Base-by-base conservation (phyloP, 352 stramenopile genomes). In the Phytophthora tentaculata region DNA sequence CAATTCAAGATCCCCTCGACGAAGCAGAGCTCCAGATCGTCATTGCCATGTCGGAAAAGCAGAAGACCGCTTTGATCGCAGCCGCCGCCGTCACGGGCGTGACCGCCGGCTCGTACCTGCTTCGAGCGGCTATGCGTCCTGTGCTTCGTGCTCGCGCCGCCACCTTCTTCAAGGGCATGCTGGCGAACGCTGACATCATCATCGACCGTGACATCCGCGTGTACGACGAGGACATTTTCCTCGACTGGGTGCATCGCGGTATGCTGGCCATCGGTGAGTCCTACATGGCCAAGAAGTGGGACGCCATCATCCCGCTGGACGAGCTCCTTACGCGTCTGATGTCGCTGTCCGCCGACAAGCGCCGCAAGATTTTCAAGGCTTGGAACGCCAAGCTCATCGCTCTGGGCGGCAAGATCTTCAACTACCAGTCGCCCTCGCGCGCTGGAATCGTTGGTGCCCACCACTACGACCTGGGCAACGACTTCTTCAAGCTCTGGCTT, bases 401-500 rank as follows among this genome's bases (percentile, higher is more conserved):
- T 12, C 73, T 95, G 28, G 85, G 80, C 48, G 87, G 83, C 52
- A 88, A 87, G 64, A 62, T 94, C 47, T 95, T 95, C 73, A 95
- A 95, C 77, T 95, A 94, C 74, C 87, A 95, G 74, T 95, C 87
- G 64, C 84, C 85, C 5, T 92, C 85, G 65, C 84, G 87, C 29
- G 85, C 87, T 23, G 85, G 87, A 16, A 95, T 95, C 24, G 87
- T 95, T 50, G 87, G 85, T 41, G 84, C 85, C 37, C 84, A 93
- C 81, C 87, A 95, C 76, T 95, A 95, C 74, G 87, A 95, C 68
- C 80, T 95, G 35, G 87, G 87, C 60, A 95, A 95, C 74, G 87
- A 95, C 68, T 95, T 95, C 54, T 95, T 94, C 80, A 91, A 94
- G 80, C 84, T 94, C 65, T 95, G 87, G 87, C 75, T 95, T 9